Evolutionary conservation across 768 basidiomycete species (phyloP).

Genomic region (Russula lepida): DNA sequence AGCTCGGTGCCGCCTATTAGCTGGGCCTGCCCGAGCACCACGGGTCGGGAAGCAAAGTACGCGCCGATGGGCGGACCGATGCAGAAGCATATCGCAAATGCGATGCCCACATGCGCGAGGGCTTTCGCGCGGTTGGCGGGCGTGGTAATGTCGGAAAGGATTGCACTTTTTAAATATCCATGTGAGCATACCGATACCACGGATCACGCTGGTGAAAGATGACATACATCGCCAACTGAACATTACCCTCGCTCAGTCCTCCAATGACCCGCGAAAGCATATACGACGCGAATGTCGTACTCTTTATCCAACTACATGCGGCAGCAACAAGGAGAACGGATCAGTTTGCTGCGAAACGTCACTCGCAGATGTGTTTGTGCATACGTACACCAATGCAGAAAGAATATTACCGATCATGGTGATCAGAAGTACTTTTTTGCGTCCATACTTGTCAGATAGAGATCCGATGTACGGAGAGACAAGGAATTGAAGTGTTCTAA

Average conservation of each 20-base stretch:
- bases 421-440: slow-evolving; percentile 70
- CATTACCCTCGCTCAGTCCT: slow-evolving; percentile 94
- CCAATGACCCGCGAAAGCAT: slow-evolving; percentile 86
- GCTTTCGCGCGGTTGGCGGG: slow-evolving; percentile 73
- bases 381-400: slow-evolving; percentile 72
- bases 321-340: slow-evolving; percentile 4
- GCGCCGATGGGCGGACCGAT: slow-evolving; percentile 92
- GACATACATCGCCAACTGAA: slow-evolving; percentile 87
- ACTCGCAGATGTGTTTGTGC: not conserved
- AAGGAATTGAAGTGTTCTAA: slow-evolving; percentile 73
- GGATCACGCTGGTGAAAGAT: not conserved
- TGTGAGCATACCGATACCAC: not conserved
- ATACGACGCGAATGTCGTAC: slow-evolving; percentile 85
- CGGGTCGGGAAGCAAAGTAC: slow-evolving; percentile 84
- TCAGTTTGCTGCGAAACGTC: slow-evolving; percentile 3
- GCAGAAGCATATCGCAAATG: slow-evolving; percentile 92
- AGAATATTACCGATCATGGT: slow-evolving; percentile 92
- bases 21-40: slow-evolving; percentile 47
- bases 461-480: slow-evolving; percentile 76
- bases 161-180: slow-evolving; percentile 50
- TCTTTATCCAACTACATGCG: slow-evolving; percentile 68
- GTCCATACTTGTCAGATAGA: slow-evolving; percentile 85
- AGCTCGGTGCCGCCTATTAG: slow-evolving; percentile 47
- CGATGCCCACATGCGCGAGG: slow-evolving; percentile 89
- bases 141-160: slow-evolving; percentile 85